These are phyloP conservation scores for Alternaria sp. DNA, from an alignment of 2,329 filamentous ascomycete species.

Conservation along the genomic window DNA sequence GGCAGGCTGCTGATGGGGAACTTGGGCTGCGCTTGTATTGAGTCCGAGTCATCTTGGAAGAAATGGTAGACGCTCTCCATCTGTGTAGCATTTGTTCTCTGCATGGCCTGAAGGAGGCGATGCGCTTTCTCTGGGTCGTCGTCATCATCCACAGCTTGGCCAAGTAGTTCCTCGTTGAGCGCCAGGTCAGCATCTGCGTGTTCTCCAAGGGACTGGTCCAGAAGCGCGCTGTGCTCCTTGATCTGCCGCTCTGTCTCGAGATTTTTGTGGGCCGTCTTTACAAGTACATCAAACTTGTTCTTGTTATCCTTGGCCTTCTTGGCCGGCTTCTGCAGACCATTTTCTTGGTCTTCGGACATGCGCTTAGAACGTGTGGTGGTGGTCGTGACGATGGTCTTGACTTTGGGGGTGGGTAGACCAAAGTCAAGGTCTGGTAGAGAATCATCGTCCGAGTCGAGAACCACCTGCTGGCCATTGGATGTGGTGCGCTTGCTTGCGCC, in stretches of 20 bases:
- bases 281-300: slow-evolving; percentile 27
- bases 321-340: slow-evolving; percentile 30
- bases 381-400: slow-evolving; percentile 12
- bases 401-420: slow-evolving; percentile 14
- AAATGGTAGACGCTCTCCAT: slow-evolving; percentile 63
- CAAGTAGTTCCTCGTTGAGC: slow-evolving; percentile 35
- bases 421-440: slow-evolving; percentile 58
- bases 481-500: slow-evolving; percentile 57
- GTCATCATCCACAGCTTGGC: slow-evolving; percentile 64
- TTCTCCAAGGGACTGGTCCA: slow-evolving; percentile 29
- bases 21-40: neutral
- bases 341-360: slow-evolving; percentile 14
- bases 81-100: slow-evolving; percentile 65
- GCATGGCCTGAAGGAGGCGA: slow-evolving; percentile 63
- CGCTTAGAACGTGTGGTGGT: slow-evolving; percentile 16
- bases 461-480: slow-evolving; percentile 57
- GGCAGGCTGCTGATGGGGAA: slow-evolving; percentile 31
- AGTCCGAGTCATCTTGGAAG: slow-evolving; percentile 43
- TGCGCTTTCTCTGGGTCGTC: slow-evolving; percentile 70
- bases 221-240: slow-evolving; percentile 30
- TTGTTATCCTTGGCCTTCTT: slow-evolving; percentile 21
- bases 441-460: slow-evolving; percentile 72
- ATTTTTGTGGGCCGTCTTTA: slow-evolving; percentile 32
- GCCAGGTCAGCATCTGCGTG: slow-evolving; percentile 1
- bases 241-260: slow-evolving; percentile 35